Evolutionary conservation across 2,329 filamentous ascomycete genomes (phyloP), one percentile per base, ranked within the genome.

Genomic region (Sporothrix protearum): DNA sequence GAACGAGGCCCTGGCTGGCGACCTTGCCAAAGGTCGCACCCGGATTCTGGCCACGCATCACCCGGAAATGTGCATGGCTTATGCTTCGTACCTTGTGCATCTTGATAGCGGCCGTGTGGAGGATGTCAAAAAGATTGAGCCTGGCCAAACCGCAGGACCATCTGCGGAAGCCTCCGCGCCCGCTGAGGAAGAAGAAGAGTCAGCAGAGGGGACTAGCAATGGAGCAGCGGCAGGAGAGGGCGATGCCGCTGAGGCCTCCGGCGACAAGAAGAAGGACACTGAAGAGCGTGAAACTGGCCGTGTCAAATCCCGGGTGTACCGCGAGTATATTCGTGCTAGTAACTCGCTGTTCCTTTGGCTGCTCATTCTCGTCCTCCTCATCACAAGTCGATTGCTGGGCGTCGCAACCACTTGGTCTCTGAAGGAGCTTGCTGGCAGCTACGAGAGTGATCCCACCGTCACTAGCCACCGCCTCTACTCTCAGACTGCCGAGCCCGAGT

Each of bases 31-130:
- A 10, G 84, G 85, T 25, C 82, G 88, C 42, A 91, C 89, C 0
- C 89, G 88, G 0, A 88, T 91, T 59, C 82, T 89, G 4, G 89
- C 90, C 63, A 89, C 89, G 0, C 87, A 89, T 77, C 79, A 81
- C 53, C 75, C 77, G 0, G 79, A 80, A 61, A 75, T 80, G 71
- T 79, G 79, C 47, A 69, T 78, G 25, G 76, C 77, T 0, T 73
- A 76, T 33, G 78, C 79, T 0, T 77, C 77, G 25, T 79, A 77
- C 25, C 71, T 79, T 14, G 76, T 80, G 12, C 73, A 74, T 12
- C 77, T 80, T 10, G 75, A 76, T 36, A 76, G 75, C 16, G 79
- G 79, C 19, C 68, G 74, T 5, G 74, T 80, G 2, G 72, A 76
- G 28, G 74, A 72, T 1, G 75, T 76, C 2, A 76, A 78, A 69